Percentiles rank a stretch among this genome's conserved stretches.
Conservation (phyloP, 106 monocot genomes). For the Dioscorea zingiberensis region DNA sequence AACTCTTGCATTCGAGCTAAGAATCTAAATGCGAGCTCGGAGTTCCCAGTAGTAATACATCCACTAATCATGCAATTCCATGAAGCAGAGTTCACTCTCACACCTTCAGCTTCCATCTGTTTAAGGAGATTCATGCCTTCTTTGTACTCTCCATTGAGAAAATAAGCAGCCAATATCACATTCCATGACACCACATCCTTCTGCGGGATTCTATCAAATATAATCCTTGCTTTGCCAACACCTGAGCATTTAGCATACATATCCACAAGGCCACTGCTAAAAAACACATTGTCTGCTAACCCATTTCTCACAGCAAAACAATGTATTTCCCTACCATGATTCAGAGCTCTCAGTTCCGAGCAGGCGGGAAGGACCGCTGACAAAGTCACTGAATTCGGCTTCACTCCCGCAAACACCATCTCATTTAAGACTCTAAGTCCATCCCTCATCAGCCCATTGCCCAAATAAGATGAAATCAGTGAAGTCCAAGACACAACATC, state of each 20-base stretch:
- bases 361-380: constrained; percentile 41
- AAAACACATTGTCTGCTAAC: constrained; percentile 33
- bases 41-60: constrained; percentile 26
- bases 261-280: constrained; percentile 41
- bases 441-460: constrained; percentile 17
- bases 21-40: constrained; percentile 34
- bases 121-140: constrained; percentile 49
- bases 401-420: constrained; percentile 25
- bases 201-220: constrained; percentile 37
- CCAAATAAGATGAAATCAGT: constrained; percentile 24
- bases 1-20: constrained; percentile 43
- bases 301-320: constrained; percentile 36
- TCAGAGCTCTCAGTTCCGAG: constrained; percentile 21
- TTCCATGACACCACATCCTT: constrained; percentile 59
- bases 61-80: constrained; percentile 79
- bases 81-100: constrained; percentile 23
- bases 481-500: constrained; percentile 74
- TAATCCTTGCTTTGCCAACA: constrained; percentile 22
- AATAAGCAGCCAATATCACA: constrained; percentile 52
- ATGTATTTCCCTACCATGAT: constrained; percentile 41
- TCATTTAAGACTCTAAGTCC: constrained; percentile 30
- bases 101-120: constrained; percentile 25
- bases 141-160: constrained; percentile 26
- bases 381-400: constrained; percentile 51
- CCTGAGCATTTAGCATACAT: constrained; percentile 44